These are phyloP conservation scores for Aeminium ludgeri DNA, from an alignment of 495 filamentous ascomycete genomes.

Conservation along the genomic window DNA sequence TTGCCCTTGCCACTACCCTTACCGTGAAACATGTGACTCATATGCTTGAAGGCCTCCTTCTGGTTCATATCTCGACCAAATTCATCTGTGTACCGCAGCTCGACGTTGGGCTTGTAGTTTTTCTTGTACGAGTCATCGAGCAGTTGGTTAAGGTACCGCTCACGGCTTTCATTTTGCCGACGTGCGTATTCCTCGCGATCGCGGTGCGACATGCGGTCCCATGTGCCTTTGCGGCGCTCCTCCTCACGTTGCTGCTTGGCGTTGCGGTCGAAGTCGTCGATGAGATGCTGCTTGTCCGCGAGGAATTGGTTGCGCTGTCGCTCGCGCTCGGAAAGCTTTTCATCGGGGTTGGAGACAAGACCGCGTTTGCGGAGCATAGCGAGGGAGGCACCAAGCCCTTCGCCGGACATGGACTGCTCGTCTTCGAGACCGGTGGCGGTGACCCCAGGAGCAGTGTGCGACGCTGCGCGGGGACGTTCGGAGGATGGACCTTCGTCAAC, in stretches of 20 bases:
- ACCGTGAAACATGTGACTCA: slow-evolving; percentile 94
- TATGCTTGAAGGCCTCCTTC: slow-evolving; percentile 92
- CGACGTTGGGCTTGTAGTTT: slow-evolving; percentile 76
- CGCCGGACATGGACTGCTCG: slow-evolving; percentile 50
- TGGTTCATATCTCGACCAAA: slow-evolving; percentile 66
- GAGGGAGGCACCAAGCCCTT: slow-evolving; percentile 67
- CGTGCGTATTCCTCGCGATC: slow-evolving; percentile 85
- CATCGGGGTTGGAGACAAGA: slow-evolving; percentile 47
- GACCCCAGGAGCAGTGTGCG: slow-evolving; percentile 32
- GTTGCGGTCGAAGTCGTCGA: slow-evolving; percentile 57
- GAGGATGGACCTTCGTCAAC: slow-evolving; percentile 35
- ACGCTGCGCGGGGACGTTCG: slow-evolving; percentile 34
- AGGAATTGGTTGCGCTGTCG: slow-evolving; percentile 71
- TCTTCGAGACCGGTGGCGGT: slow-evolving; percentile 67
- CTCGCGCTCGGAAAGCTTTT: slow-evolving; percentile 45
- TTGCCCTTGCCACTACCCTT: slow-evolving; percentile 96
- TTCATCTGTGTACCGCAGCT: slow-evolving; percentile 81
- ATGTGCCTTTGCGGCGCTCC: slow-evolving; percentile 61
- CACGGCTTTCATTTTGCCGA: slow-evolving; percentile 70
- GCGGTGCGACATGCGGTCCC: slow-evolving; percentile 71
- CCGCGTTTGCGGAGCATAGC: slow-evolving; percentile 68
- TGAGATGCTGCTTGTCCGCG: slow-evolving; percentile 52
- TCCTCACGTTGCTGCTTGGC: slow-evolving; percentile 73
- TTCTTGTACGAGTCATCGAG: slow-evolving; percentile 69
- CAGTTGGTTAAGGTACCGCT: slow-evolving; percentile 61